Percentiles rank a stretch among this genome's conserved stretches.
These are phyloP conservation scores for Herpetomonas muscarum DNA, from an alignment of 208 protist genomes.

Conservation along the genomic window DNA sequence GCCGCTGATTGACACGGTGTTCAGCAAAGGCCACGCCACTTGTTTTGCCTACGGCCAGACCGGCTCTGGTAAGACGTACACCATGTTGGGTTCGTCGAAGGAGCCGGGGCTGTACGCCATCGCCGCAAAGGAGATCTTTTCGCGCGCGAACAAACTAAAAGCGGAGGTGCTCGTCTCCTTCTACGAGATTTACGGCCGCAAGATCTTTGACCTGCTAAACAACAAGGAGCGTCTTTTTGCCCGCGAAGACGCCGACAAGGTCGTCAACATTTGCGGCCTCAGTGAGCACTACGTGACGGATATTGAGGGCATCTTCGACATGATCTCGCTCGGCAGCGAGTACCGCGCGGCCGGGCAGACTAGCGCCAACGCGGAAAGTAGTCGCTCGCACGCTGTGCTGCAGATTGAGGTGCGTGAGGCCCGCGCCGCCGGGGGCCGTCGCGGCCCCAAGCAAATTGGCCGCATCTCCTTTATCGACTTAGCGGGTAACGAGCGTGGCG, in stretches of 20 bases:
- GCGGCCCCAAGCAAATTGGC: conserved; percentile 70
- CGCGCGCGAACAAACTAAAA: conserved; percentile 43
- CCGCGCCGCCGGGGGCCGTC: conserved; percentile 18
- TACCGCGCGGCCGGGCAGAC: conserved; percentile 88
- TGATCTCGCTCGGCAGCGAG: conserved; percentile 88
- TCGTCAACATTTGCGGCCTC: conserved; percentile 95
- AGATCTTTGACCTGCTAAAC: conserved; percentile 97
- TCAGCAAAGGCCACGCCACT: conserved; percentile 93
- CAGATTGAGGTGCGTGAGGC: conserved; percentile 75
- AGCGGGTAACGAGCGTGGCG: conserved; percentile 97
- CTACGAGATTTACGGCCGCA: conserved; percentile 97
- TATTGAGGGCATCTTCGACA: conserved; percentile 85
- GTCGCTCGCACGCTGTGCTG: conserved; percentile 91
- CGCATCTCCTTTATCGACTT: conserved; percentile 99
- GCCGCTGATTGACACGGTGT: conserved; percentile 95
- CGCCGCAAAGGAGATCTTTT: conserved; percentile 94
- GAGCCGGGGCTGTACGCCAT: conserved; percentile 93
- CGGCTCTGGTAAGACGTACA: conserved; percentile 93
- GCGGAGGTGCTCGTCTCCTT: conserved; percentile 85
- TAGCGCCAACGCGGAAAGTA: conserved; percentile 90
- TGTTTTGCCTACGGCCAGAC: conserved; percentile 98
- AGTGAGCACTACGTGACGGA: conserved; percentile 80
- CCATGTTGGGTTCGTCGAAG: conserved; percentile 88
- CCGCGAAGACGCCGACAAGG: conserved; percentile 92
- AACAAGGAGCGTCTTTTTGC: conserved; percentile 89